Evolutionary conservation across 2,329 filamentous ascomycete genomes (phyloP).

Genomic region (Lizonia empirigonia): DNA sequence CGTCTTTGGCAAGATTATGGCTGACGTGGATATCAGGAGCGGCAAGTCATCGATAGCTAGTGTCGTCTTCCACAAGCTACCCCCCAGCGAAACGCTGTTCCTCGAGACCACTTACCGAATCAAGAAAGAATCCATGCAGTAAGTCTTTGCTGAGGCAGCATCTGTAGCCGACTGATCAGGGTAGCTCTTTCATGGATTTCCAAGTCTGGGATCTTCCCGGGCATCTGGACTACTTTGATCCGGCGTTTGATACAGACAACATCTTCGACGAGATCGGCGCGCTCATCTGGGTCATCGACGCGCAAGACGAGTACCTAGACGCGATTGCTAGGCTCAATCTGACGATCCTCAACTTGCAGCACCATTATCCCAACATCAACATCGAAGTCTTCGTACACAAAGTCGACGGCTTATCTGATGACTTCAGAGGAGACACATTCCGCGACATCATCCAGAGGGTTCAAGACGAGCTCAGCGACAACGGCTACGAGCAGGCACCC

Average conservation of each 20-base stretch:
- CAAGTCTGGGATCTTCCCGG: constrained; percentile 98
- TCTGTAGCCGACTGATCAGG: constrained; percentile 7
- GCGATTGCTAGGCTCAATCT: constrained; percentile 84
- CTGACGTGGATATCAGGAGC: constrained; percentile 65
- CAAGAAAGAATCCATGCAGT: constrained; percentile 96
- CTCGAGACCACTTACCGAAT: constrained; percentile 93
- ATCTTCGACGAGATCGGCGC: constrained; percentile 95
- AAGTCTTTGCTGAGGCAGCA: constrained; percentile 46
- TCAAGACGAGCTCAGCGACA: constrained; percentile 91
- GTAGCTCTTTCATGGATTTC: constrained; percentile 97
- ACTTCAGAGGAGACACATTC: constrained; percentile 95
- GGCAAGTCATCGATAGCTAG: constrained; percentile 98
- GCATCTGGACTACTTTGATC: constrained; percentile 89
- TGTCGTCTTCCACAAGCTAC: constrained; percentile 98
- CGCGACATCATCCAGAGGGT: constrained; percentile 96
- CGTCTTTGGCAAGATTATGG: neutral
- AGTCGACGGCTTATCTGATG: constrained; percentile 94
- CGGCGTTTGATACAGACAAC: constrained; percentile 86
- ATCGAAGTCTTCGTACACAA: constrained; percentile 99
- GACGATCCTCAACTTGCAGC: constrained; percentile 87
- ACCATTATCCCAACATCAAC: constrained; percentile 89
- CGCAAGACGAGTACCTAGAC: constrained; percentile 96
- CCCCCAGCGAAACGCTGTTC: constrained; percentile 93
- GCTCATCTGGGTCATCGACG: constrained; percentile 97
- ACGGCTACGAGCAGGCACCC: constrained; percentile 89